Evolutionary conservation across 495 filamentous ascomycete genomes (phyloP), one percentile per base, ranked within the genome.

Genomic region (Tuber magnatum): DNA sequence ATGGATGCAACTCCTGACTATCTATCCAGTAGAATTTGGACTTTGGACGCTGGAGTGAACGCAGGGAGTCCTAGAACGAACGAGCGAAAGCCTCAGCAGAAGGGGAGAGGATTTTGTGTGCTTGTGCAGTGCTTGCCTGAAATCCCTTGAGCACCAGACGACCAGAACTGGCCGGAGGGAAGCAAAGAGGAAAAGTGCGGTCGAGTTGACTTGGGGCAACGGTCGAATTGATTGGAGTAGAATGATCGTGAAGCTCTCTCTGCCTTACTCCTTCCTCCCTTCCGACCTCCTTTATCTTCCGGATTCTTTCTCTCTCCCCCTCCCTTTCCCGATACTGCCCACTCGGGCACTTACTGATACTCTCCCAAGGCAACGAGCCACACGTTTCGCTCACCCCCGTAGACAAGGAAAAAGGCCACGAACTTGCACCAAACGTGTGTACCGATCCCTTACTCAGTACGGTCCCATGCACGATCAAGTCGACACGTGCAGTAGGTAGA

Each of bases 111-210:
- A 10, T 3, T 20, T 35, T 35, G 56, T 35, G 56, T 65, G 14
- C 56, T 65, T 35, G 56, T 65, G n/a, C n/a, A 61, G 51, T 61
- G 51, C 51, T 14, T 32, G n/a, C n/a, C 51, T 61, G 51, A 61
- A 32, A 61, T 61, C 14, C 51, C n/a, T 61, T 61, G 12, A 20
- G 32, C 28, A 18, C 56, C 14, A 35, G 56, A 35, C 56, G 56
- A 65, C 56, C 56, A 65, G 56, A 65, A 35, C 10, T 5, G 28
- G 7, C 12, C 28, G 56, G 56, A 35, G 12, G 56, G 18, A 65
- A n/a, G 28, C 28, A 65, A 65, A 65, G 56, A 65, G 56, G 56
- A 65, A 65, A 65, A 65, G 56, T 20, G 56, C 0, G 56, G 56
- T 65, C 28, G 32, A 65, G 12, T 65, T 18, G 56, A 16, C 28